These are phyloP conservation scores for Fusarium foetens DNA, from an alignment of 2,329 filamentous ascomycete species.

Conservation along the genomic window DNA sequence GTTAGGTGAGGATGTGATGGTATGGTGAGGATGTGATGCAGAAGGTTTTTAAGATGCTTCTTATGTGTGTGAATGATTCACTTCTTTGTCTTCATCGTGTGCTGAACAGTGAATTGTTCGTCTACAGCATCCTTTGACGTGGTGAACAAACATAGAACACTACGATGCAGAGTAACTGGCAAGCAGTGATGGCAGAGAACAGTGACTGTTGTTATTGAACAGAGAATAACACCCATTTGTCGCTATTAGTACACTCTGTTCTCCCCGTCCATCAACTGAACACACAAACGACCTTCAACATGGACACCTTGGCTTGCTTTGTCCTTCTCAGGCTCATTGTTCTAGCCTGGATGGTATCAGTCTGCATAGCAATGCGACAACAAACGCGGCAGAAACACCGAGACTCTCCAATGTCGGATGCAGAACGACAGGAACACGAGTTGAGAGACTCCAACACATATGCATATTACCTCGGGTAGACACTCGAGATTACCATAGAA, in stretches of 20 bases:
- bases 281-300: background rate
- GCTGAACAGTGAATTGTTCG: background rate
- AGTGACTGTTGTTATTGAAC: background rate
- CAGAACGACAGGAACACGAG: background rate
- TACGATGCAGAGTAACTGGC: background rate
- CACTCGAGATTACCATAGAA: background rate
- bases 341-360: constrained; percentile 5
- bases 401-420: constrained; percentile 1
- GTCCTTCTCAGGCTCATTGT: background rate
- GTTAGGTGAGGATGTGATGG: background rate
- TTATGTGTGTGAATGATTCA: background rate
- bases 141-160: background rate
- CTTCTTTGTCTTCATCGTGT: background rate
- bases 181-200: background rate
- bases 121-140: background rate
- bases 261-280: background rate
- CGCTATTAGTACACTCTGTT: background rate
- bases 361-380: background rate
- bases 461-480: background rate
- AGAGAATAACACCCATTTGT: background rate
- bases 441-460: background rate
- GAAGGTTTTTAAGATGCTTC: background rate
- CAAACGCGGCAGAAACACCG: background rate
- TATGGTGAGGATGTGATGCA: background rate
- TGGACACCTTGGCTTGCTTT: background rate